Base-by-base conservation (phyloP, 306 rosid genomes). In the Cucurbita maxima region DNA sequence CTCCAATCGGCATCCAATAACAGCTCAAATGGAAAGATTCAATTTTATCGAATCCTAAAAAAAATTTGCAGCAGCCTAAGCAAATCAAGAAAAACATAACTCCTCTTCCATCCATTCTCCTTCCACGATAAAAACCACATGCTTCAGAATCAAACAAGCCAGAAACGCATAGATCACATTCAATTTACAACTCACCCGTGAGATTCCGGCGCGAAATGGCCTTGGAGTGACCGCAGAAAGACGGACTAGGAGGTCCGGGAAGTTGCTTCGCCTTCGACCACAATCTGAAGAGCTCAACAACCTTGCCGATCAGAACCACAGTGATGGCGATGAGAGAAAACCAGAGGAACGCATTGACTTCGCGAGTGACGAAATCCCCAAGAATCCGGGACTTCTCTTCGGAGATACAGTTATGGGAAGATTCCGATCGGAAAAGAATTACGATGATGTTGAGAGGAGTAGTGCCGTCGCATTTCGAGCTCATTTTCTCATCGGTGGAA, bases 261-360 rank as follows among this genome's bases (percentile, higher is more conserved):
- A 92, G 82, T 16, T 52, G 66, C 45, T 9, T 55, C 4, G 87
- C 90, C 14, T 54, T 78, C 30, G 16, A 48, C 94, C 96, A 92
- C n/a, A 86, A 18, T 10, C 58, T 19, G 50, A 82, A 80, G 30
- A 89, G 34, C 15, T 13, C 73, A 48, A 77, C 36, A 30, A 92
- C 61, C 52, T 81, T 84, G 7, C 25, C 37, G 74, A 88, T 69
- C 81, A 85, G 58, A 36, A 92, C 75, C 34, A 76, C 61, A 3
- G 91, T 89, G 83, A 84, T 55, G 5, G 77, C 50, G 71, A 89
- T 16, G 52, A 89, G 87, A 34, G 75, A 75, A 22, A 86, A 9
- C 97, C 97, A 92, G 0, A 88, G 83, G 67, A 89, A 86, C 0
- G 92, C 97, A 64, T 89, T 92, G 92, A 89, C 41, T 34, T 92